Percentiles rank a stretch among this genome's conserved stretches.
Evolutionary conservation across 2,329 filamentous ascomycete species (phyloP).

Genomic region (Sarocladiaceae sp.): DNA sequence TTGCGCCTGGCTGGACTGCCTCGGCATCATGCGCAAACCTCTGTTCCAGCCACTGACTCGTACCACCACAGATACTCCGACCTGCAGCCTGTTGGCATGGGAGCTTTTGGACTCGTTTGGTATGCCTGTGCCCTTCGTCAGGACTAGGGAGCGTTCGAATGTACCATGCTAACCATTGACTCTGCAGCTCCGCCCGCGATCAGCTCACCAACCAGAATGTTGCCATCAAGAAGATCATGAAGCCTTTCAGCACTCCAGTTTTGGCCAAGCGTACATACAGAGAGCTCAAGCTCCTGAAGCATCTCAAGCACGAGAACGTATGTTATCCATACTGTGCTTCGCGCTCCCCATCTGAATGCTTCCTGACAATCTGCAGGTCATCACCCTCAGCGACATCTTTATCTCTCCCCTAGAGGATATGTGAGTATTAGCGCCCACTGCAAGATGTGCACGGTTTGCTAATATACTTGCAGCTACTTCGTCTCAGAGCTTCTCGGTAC

Average conservation of each 20-base stretch:
- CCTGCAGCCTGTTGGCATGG: slow-evolving; percentile 97
- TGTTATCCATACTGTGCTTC: slow-evolving; percentile 13
- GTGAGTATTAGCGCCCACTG: slow-evolving; percentile 45
- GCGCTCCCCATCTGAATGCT: slow-evolving; percentile 9
- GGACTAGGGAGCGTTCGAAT: not conserved
- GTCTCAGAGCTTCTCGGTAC: slow-evolving; percentile 97
- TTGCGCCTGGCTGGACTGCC: not conserved
- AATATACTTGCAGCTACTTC: slow-evolving; percentile 67
- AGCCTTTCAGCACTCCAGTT: slow-evolving; percentile 98
- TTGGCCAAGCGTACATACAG: slow-evolving; percentile 96
- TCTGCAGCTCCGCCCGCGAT: slow-evolving; percentile 84
- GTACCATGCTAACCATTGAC: slow-evolving; percentile 3
- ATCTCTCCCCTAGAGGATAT: slow-evolving; percentile 98
- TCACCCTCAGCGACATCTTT: slow-evolving; percentile 98
- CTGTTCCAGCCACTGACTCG: not conserved
- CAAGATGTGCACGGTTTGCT: slow-evolving; percentile 15
- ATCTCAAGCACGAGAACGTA: slow-evolving; percentile 94
- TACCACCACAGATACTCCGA: slow-evolving; percentile 72
- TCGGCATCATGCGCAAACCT: not conserved
- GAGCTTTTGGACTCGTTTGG: slow-evolving; percentile 97
- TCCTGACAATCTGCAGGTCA: slow-evolving; percentile 56
- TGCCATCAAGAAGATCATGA: slow-evolving; percentile 99
- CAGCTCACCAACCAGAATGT: slow-evolving; percentile 96
- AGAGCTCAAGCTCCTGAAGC: slow-evolving; percentile 95
- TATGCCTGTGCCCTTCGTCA: slow-evolving; percentile 37